phyloP scores from a whole-genome alignment of 495 filamentous ascomycete species.

The Trichoderma gamsii region DNA sequence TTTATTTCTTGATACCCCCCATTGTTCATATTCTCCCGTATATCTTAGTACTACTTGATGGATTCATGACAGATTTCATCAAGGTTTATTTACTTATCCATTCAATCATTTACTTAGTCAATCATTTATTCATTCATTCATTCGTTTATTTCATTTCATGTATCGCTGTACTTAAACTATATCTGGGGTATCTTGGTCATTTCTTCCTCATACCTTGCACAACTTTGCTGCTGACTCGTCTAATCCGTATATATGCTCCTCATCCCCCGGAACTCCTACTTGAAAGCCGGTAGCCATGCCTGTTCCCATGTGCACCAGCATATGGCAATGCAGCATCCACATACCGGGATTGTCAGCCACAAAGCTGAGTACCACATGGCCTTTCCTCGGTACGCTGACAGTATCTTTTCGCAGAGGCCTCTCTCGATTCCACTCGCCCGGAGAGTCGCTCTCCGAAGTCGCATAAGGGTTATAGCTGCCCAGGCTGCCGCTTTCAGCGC shows the following conservation, averaged over 20 bases:
- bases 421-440: not conserved
- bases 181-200: not conserved
- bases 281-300: slow-evolving; percentile 7
- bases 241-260: slow-evolving; percentile 5
- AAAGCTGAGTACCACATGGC: slow-evolving; percentile 36
- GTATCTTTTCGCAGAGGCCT: slow-evolving; percentile 35
- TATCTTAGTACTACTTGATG: not conserved
- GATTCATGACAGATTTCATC: not conserved
- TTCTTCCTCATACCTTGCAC: not conserved
- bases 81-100: not conserved
- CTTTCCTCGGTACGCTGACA: slow-evolving; percentile 23
- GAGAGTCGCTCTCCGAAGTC: not conserved
- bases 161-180: not conserved
- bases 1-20: slow-evolving; percentile 8
- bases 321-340: slow-evolving; percentile 53
- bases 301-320: slow-evolving; percentile 19
- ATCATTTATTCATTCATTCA: not conserved
- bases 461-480: not conserved
- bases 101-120: not conserved
- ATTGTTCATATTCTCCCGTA: slow-evolving; percentile 8
- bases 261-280: not conserved
- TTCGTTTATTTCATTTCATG: not conserved
- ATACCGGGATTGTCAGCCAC: slow-evolving; percentile 44
- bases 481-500: not conserved
- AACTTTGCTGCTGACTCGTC: slow-evolving; percentile 3